Base-by-base conservation (phyloP, 225 moss, liverwort and hornwort species). In the Anthoceros angustus region DNA sequence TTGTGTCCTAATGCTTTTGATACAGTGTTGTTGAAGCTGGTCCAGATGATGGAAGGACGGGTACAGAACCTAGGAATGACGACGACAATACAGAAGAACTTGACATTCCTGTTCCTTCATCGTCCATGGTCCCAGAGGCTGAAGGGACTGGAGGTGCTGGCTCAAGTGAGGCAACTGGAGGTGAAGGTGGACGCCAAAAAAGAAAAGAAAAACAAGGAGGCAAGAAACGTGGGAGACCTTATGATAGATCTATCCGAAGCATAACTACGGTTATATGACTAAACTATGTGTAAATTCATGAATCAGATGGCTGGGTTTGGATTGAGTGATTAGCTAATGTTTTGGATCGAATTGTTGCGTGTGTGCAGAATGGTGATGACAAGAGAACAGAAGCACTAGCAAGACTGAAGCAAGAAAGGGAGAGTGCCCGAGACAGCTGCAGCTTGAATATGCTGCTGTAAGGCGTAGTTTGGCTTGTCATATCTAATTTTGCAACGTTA, bases 171-270 rank as follows among this genome's bases (percentile, higher is more conserved):
- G 7, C 8, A 55, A 55, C 12, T 55, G 42, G 72, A 76, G 42
- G 15, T 72, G 63, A 49, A 76, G 61, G 72, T 32, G 41, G 39
- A 16, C 25, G n/a, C 4, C 21, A 68, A 18, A 15, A 84, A 81
- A 66, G 63, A 61, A 82, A 49, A 70, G 46, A 63, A 65, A 72
- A 55, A 66, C 73, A 73, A 64, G 63, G 23, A 42, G 71, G 65
- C 39, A 81, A 80, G 67, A 95, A 94, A 77, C 84, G 86, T 77
- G 98, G 98, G 41, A 81, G 98, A 63, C 92, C 92, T 6, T 98
- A 83, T 63, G 98, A 98, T 75, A 80, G 98, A 69, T 76, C 76
- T 41, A 18, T 72, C 32, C 81, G 91, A 72, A 86, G 78, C 41
- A 64, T 77, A 48, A 71, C 68, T 66, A 79, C 71, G 55, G 77